Conservation (phyloP, 495 filamentous ascomycete species). For the Cercophora sp. region DNA sequence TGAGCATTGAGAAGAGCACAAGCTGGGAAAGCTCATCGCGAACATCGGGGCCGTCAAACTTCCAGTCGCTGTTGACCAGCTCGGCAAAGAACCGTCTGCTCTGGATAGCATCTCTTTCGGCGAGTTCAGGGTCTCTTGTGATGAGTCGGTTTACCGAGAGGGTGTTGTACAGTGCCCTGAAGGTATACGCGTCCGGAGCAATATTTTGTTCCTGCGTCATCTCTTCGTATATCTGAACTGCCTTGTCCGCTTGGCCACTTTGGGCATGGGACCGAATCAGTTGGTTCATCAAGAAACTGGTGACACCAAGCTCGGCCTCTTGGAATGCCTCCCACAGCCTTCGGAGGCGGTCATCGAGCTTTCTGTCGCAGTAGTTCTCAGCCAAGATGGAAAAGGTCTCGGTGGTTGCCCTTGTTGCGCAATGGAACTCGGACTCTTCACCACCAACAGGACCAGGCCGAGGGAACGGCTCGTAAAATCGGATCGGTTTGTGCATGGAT, state of each 20-base stretch:
- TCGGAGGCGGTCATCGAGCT: conserved; percentile 51
- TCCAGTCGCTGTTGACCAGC: conserved; percentile 47
- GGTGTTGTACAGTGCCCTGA: conserved; percentile 59
- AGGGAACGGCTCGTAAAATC: conserved; percentile 12
- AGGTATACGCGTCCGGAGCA: conserved; percentile 64
- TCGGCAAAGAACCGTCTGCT: conserved; percentile 57
- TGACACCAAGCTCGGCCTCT: conserved; percentile 57
- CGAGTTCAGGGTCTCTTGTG: conserved; percentile 37
- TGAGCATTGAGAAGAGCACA: conserved; percentile 44
- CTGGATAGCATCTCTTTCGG: conserved; percentile 44
- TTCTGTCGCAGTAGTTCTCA: conserved; percentile 61
- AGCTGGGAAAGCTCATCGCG: conserved; percentile 37
- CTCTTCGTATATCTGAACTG: conserved; percentile 53
- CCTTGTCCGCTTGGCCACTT: conserved; percentile 44
- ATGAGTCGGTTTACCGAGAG: conserved; percentile 41
- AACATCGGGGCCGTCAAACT: conserved; percentile 29
- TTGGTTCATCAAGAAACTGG: conserved; percentile 73
- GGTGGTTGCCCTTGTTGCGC: conserved; percentile 51
- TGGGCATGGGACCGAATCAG: conserved; percentile 59
- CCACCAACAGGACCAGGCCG: conserved; percentile 11
- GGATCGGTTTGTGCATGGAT: conserved; percentile 1
- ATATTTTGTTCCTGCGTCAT: conserved; percentile 37
- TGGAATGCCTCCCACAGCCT: conserved; percentile 55
- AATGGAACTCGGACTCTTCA: conserved; percentile 28
- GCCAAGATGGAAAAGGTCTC: conserved; percentile 77